Base-by-base conservation (phyloP, 768 basidiomycete genomes). In the Lanmaoa rubissima region DNA sequence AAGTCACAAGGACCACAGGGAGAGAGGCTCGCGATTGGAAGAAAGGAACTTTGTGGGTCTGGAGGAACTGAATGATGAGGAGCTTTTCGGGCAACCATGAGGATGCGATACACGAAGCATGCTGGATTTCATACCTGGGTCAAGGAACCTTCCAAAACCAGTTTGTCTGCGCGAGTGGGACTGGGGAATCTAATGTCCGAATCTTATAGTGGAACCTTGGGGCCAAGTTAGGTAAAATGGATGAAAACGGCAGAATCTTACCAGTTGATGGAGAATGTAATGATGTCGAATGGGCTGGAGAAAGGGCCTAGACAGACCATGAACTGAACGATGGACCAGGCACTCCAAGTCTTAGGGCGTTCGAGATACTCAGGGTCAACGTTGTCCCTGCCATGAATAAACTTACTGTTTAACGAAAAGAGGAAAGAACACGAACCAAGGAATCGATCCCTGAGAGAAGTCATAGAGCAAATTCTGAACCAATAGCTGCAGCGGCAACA, bases 321-420 rank as follows among this genome's bases (percentile, higher is more conserved):
- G 64, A 74, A 75, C 17, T 65, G 65, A 34, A 70, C 24, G 42
- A 74, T 73, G n/a, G 74, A 74, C 58, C 62, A 61, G 21, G 73
- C 74, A 51, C 63, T 64, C 73, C 65, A 70, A 36, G 65, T 61
- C 55, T 49, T 74, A 13, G 73, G 73, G 24, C 45, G 41, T 54
- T 65, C 66, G 12, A 74, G 67, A 59, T 71, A 73, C 59, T 74
- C 74, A 1, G 71, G 69, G 52, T 74, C 74, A 52, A 74, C 74
- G 14, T 75, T 75, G 51, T 74, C 73, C 74, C 69, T 70, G 43
- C 12, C 14, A 40, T 12, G 19, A 12, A 45, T 73, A 16, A 63
- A 51, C 40, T 10, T 38, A 24, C n/a, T 14, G 34, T 50, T n/a
- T 14, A 32, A 40, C 2, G 19, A 49, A 48, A 28, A 16, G 7